Evolutionary conservation across 139 green algal species (phyloP).

Genomic region (Haematococcus lacustris): DNA sequence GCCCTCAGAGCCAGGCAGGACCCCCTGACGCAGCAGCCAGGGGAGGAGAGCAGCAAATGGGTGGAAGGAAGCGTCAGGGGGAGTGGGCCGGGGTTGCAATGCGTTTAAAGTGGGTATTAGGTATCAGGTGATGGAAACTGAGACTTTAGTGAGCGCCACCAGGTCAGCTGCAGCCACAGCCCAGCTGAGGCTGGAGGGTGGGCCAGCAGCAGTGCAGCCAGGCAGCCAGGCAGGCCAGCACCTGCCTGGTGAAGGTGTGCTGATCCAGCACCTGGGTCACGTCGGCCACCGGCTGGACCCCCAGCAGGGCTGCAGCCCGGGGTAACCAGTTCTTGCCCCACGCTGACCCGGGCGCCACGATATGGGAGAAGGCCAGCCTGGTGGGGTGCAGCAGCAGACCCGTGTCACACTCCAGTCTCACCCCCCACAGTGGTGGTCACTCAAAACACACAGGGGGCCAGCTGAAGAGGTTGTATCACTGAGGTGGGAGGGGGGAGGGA

Average conservation of each 20-base stretch:
- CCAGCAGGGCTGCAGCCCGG: conserved; percentile 72
- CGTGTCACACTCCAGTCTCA: neutral
- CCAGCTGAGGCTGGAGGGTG: no score
- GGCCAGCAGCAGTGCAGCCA: no score
- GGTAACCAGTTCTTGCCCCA: conserved; percentile 82
- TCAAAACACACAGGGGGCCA: no score
- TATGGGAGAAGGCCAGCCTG: conserved; percentile 57
- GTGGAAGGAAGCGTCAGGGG: neutral
- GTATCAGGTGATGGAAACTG: no score
- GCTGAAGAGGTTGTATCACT: neutral
- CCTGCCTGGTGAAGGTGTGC: conserved; percentile 58
- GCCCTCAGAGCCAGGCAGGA: neutral
- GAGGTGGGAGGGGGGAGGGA: neutral
- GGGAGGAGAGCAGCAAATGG: neutral
- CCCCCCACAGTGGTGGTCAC: no score
- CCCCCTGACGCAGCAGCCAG: no score
- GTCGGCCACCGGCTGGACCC: conserved; percentile 71
- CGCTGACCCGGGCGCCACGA: conserved; percentile 60
- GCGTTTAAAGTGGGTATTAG: no score
- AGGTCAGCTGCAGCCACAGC: no score
- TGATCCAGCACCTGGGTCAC: conserved; percentile 50
- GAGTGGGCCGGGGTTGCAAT: neutral
- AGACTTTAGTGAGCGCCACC: no score
- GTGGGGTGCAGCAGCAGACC: conserved; percentile 7
- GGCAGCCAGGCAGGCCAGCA: no score